These are phyloP conservation scores for Claviceps spartinae DNA, from an alignment of 2,329 filamentous ascomycete species.

Conservation along the genomic window DNA sequence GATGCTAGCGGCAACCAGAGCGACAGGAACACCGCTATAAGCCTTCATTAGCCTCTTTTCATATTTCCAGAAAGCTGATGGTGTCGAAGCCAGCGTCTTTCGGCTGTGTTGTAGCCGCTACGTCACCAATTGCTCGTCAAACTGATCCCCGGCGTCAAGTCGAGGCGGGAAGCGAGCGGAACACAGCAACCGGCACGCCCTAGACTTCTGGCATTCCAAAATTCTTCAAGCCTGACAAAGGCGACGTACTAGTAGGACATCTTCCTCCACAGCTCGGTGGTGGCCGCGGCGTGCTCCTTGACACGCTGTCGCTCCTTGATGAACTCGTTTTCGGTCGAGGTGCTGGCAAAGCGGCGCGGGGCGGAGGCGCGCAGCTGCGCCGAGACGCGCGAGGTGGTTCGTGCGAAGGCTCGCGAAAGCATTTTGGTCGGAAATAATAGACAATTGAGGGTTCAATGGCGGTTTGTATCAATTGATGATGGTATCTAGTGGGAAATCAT, in stretches of 20 bases:
- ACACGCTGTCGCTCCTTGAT: conserved; percentile 82
- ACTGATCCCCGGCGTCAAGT: neutral
- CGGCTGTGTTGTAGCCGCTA: neutral
- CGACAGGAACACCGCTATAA: conserved; percentile 59
- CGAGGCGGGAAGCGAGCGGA: neutral
- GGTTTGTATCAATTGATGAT: conserved; percentile 11
- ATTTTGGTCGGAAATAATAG: conserved; percentile 25
- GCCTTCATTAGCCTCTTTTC: neutral
- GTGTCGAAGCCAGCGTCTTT: neutral
- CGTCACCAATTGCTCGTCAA: neutral
- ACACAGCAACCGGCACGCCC: neutral
- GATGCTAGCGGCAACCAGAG: conserved; percentile 53
- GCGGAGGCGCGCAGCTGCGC: conserved; percentile 44
- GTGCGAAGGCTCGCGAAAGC: conserved; percentile 50
- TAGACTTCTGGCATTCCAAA: neutral
- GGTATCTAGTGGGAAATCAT: neutral
- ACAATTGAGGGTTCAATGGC: neutral
- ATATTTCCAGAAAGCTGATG: neutral
- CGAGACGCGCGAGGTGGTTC: conserved; percentile 48
- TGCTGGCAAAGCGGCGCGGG: conserved; percentile 61
- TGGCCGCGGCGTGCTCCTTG: conserved; percentile 76
- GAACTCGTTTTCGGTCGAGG: conserved; percentile 78
- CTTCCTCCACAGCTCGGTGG: conserved; percentile 88
- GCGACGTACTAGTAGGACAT: conserved; percentile 80
- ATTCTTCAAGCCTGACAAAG: neutral